A percentile compares a stretch with the other conserved stretches of the same genome.
Evolutionary conservation across 2,329 filamentous ascomycete species (phyloP).

Genomic region (Tolypocladium endophyticum): DNA sequence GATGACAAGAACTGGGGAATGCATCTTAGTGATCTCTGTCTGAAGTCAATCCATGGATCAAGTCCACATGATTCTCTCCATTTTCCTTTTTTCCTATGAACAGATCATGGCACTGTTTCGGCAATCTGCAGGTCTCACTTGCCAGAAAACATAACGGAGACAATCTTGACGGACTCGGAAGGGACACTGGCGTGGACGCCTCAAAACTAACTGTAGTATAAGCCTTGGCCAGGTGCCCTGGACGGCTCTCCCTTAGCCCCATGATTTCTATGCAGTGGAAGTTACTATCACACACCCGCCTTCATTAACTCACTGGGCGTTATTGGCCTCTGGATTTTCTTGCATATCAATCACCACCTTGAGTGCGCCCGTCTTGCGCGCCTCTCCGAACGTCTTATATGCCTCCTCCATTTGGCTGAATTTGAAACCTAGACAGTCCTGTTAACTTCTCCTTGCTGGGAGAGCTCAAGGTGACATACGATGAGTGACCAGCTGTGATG

Average conservation of each 20-base stretch:
- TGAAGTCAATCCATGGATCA: not conserved
- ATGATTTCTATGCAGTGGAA: not conserved
- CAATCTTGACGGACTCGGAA: too few relatives aligned
- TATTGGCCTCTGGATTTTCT: too few relatives aligned
- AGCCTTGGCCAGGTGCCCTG: not conserved
- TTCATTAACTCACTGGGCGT: not conserved
- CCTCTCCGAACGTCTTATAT: constrained; percentile 30
- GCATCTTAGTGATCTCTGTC: not conserved
- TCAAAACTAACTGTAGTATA: too few relatives aligned
- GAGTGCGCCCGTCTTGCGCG: constrained; percentile 28
- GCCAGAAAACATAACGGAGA: too few relatives aligned
- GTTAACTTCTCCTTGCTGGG: not conserved
- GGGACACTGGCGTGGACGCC: too few relatives aligned
- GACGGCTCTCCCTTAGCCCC: not conserved
- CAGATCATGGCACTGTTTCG: too few relatives aligned
- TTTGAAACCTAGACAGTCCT: constrained; percentile 20
- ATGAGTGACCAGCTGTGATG: constrained; percentile 33
- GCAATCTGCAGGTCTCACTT: too few relatives aligned
- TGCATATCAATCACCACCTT: constrained; percentile 28
- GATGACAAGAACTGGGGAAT: not conserved
- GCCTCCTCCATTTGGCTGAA: constrained; percentile 31
- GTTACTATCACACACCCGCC: not conserved
- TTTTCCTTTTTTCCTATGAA: too few relatives aligned
- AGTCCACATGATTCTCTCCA: too few relatives aligned
- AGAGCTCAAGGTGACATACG: constrained; percentile 14